A percentile compares a stretch with the other conserved stretches of the same genome.
phyloP scores from a whole-genome alignment of 2,329 filamentous ascomycete species.

The Cladosporium sp. region DNA sequence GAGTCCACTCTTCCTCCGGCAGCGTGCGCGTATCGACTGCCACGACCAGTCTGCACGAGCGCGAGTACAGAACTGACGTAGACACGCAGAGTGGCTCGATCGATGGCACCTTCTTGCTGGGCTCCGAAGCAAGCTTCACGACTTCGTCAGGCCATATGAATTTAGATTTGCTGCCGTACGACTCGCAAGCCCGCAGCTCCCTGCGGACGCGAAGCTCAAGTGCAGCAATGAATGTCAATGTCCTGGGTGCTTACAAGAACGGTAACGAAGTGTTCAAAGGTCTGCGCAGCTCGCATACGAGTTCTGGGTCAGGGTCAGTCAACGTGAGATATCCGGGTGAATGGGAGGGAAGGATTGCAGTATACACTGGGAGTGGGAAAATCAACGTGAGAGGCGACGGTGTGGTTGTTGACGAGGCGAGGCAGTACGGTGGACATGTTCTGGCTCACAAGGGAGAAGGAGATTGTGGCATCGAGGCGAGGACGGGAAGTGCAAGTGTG shows the following conservation, averaged over 20 bases:
- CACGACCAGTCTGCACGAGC: slow-evolving; percentile 32
- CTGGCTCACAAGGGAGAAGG: slow-evolving; percentile 38
- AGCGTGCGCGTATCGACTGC: slow-evolving; percentile 30
- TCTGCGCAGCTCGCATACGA: slow-evolving; percentile 34
- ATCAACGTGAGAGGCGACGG: slow-evolving; percentile 37
- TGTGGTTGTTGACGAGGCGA: slow-evolving; percentile 29
- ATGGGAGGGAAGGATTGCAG: slow-evolving; percentile 40
- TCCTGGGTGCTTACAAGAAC: slow-evolving; percentile 32
- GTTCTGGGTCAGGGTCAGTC: slow-evolving; percentile 29
- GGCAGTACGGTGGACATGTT: slow-evolving; percentile 27
- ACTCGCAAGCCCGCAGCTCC: slow-evolving; percentile 16
- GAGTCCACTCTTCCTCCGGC: slow-evolving; percentile 33
- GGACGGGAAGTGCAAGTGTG: slow-evolving; percentile 26
- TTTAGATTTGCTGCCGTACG: slow-evolving; percentile 35
- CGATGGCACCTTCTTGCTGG: slow-evolving; percentile 38
- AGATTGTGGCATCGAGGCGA: slow-evolving; percentile 28
- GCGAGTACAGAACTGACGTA: slow-evolving; percentile 39
- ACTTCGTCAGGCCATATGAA: slow-evolving; percentile 37
- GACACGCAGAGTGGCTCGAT: slow-evolving; percentile 37
- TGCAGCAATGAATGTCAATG: slow-evolving; percentile 31
- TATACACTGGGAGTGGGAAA: slow-evolving; percentile 33
- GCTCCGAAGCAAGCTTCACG: slow-evolving; percentile 33
- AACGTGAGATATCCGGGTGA: slow-evolving; percentile 38
- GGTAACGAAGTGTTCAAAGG: slow-evolving; percentile 17
- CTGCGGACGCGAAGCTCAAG: slow-evolving; percentile 34